These are phyloP conservation scores for Amaranthus hypochondriacus DNA, from an alignment of 148 eudicot genomes.

Conservation along the genomic window DNA sequence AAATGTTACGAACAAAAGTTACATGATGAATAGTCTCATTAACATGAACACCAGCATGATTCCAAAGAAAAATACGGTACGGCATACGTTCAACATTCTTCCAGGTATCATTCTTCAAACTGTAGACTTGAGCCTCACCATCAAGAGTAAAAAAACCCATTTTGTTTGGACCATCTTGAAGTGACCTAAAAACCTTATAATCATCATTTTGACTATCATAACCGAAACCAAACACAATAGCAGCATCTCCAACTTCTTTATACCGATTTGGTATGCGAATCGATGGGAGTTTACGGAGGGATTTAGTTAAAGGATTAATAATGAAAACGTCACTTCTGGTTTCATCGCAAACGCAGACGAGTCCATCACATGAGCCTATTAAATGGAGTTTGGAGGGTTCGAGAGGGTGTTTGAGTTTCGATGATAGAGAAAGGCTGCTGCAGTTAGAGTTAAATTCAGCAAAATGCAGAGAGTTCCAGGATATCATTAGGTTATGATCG, in stretches of 20 bases:
- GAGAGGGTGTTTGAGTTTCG: constrained; percentile 10
- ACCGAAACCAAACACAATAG: constrained; percentile 10
- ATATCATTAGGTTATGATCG: constrained; percentile 1
- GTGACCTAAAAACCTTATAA: constrained; percentile 6
- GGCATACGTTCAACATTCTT: neutral
- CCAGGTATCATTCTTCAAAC: constrained; percentile 1
- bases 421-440: neutral
- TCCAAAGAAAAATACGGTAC: neutral
- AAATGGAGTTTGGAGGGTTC: neutral
- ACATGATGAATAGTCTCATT: neutral
- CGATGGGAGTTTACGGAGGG: neutral
- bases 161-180: neutral
- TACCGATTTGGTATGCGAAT: neutral
- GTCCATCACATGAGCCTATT: constrained; percentile 1
- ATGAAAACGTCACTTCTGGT: neutral
- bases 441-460: neutral
- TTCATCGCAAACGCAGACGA: neutral
- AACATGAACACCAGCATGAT: neutral
- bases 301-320: neutral
- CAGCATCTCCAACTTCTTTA: too few relatives aligned
- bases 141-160: neutral
- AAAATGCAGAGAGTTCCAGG: neutral
- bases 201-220: neutral
- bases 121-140: neutral
- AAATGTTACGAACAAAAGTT: too few relatives aligned